Evolutionary conservation across 106 monocot genomes (phyloP).

Genomic region (Platanthera zijinensis): DNA sequence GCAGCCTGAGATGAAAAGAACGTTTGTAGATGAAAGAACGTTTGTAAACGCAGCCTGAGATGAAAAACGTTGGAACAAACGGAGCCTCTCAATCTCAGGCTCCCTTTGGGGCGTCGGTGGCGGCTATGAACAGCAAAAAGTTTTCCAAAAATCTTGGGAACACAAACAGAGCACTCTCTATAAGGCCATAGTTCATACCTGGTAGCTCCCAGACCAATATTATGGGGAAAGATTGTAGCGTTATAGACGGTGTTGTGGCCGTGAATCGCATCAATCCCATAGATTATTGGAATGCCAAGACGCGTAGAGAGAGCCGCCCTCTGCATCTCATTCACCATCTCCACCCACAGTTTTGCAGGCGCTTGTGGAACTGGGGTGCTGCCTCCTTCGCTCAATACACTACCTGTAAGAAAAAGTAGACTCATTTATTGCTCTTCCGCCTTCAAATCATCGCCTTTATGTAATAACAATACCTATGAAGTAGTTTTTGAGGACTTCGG

Average conservation of each 20-base stretch:
- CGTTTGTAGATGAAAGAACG: too few relatives aligned
- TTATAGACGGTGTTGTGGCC: slow-evolving; percentile 22
- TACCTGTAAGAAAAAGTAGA: background rate
- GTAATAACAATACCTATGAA: slow-evolving; percentile 15
- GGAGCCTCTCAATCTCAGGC: too few relatives aligned
- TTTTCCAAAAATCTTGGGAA: background rate
- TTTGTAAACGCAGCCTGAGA: too few relatives aligned
- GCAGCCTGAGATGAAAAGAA: too few relatives aligned
- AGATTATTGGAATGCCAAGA: slow-evolving; percentile 19
- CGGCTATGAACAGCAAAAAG: background rate
- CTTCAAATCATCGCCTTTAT: background rate
- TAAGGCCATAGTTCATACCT: background rate
- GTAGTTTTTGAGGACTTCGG: slow-evolving; percentile 17
- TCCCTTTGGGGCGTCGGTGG: too few relatives aligned
- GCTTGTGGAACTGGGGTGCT: slow-evolving; percentile 13
- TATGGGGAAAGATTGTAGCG: slow-evolving; percentile 20
- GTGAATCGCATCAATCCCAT: slow-evolving; percentile 25
- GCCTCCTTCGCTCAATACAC: slow-evolving; percentile 22
- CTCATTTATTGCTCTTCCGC: background rate
- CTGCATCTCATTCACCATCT: slow-evolving; percentile 23
- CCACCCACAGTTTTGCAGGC: slow-evolving; percentile 16
- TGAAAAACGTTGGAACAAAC: too few relatives aligned
- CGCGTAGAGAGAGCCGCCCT: slow-evolving; percentile 15
- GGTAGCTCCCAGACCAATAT: slow-evolving; percentile 24
- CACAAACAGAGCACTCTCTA: background rate